Percentiles rank a stretch among this genome's conserved stretches.
phyloP scores from a whole-genome alignment of 495 filamentous ascomycete species.

The Penicillium desertorum region DNA sequence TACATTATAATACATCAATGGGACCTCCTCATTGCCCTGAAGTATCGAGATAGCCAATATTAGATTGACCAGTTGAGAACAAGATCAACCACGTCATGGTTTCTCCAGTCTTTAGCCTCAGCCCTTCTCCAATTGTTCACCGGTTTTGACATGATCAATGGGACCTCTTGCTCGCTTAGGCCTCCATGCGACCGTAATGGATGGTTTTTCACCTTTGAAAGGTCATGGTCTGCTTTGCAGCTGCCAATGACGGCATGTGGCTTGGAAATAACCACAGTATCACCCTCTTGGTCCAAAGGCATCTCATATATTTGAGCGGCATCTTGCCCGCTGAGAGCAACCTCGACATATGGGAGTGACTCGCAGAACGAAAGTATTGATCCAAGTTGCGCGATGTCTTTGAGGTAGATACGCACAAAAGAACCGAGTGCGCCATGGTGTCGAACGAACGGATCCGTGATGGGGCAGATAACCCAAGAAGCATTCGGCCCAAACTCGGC shows the following conservation, averaged over 20 bases:
- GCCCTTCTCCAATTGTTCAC: not conserved
- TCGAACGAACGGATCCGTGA: too few relatives aligned
- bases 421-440: too few relatives aligned
- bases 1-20: slow-evolving; percentile 25
- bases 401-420: too few relatives aligned
- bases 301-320: slow-evolving; percentile 34
- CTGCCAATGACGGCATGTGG: slow-evolving; percentile 32
- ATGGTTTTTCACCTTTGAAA: slow-evolving; percentile 30
- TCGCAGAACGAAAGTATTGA: slow-evolving; percentile 3
- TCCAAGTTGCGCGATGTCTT: too few relatives aligned
- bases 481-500: too few relatives aligned
- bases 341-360: slow-evolving; percentile 31
- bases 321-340: slow-evolving; percentile 26
- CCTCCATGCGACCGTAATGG: slow-evolving; percentile 35
- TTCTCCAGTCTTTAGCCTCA: slow-evolving; percentile 25
- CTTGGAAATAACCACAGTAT: slow-evolving; percentile 34
- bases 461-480: too few relatives aligned
- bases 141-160: slow-evolving; percentile 30
- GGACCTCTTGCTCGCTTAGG: slow-evolving; percentile 33
- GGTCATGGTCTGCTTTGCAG: slow-evolving; percentile 31
- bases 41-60: slow-evolving; percentile 4
- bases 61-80: slow-evolving; percentile 27
- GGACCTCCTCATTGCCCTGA: slow-evolving; percentile 7
- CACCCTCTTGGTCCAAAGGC: slow-evolving; percentile 36
- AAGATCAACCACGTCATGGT: slow-evolving; percentile 39